Conservation (phyloP, 2,329 filamentous ascomycete genomes). For the Monosporascus ibericus region DNA sequence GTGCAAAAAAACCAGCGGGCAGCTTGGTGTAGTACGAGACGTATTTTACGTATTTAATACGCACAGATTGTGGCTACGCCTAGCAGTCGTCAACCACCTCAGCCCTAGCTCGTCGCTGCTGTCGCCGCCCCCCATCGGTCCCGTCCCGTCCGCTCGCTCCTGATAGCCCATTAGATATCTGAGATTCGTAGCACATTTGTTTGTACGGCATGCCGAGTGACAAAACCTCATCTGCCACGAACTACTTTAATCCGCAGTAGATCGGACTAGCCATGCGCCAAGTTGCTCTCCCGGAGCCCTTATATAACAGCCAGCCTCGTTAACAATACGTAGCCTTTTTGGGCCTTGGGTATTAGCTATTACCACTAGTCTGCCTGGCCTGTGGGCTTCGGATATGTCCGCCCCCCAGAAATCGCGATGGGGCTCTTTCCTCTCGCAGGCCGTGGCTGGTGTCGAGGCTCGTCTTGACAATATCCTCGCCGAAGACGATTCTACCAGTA, state of each 20-base stretch:
- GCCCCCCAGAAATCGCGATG: constrained; percentile 55
- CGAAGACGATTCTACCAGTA: constrained; percentile 57
- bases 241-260: not conserved
- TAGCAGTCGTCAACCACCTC: too few relatives aligned
- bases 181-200: not conserved
- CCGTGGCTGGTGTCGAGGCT: constrained; percentile 90
- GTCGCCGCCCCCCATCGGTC: too few relatives aligned
- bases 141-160: too few relatives aligned
- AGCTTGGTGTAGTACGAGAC: too few relatives aligned
- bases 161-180: not conserved
- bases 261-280: not conserved
- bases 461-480: constrained; percentile 86
- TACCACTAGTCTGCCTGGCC: not conserved
- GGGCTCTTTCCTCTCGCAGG: constrained; percentile 79
- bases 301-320: not conserved
- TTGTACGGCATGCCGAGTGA: not conserved
- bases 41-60: too few relatives aligned
- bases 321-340: not conserved
- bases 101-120: too few relatives aligned
- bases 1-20: too few relatives aligned
- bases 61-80: too few relatives aligned
- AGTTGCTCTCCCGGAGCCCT: not conserved
- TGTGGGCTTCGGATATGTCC: constrained; percentile 31
- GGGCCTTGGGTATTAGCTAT: constrained; percentile 6
- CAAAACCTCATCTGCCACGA: too few relatives aligned